These are phyloP conservation scores for Fusarium stilboides DNA, from an alignment of 2,329 filamentous ascomycete species.

Conservation along the genomic window DNA sequence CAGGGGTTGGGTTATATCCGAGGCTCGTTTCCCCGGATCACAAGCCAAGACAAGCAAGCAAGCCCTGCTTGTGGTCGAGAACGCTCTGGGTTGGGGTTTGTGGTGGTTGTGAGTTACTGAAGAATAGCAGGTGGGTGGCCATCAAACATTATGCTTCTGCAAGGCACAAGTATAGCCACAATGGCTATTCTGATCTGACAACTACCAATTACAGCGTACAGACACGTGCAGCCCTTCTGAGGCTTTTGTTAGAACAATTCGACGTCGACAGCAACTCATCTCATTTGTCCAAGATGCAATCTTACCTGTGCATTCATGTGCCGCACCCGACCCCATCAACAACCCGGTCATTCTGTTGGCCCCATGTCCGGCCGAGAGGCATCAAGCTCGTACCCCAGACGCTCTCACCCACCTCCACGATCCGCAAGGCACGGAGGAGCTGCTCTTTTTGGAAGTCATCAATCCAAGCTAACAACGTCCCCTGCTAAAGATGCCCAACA, in stretches of 20 bases:
- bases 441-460: slow-evolving; percentile 41
- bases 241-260: not conserved
- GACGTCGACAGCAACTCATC: not conserved
- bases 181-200: not conserved
- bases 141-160: slow-evolving; percentile 5
- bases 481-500: slow-evolving; percentile 18
- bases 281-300: not conserved
- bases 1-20: slow-evolving; percentile 36
- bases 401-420: slow-evolving; percentile 33
- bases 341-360: slow-evolving; percentile 3
- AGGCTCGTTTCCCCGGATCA: slow-evolving; percentile 38
- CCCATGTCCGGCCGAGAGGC: not conserved
- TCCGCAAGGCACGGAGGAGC: slow-evolving; percentile 29
- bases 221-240: slow-evolving; percentile 2
- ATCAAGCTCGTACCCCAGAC: slow-evolving; percentile 11
- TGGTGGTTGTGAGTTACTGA: not conserved
- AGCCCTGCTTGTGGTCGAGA: slow-evolving; percentile 1
- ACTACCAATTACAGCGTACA: not conserved
- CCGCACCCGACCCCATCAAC: not conserved
- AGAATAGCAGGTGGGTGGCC: not conserved
- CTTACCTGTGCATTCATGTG: not conserved
- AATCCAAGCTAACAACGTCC: slow-evolving; percentile 22
- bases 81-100: slow-evolving; percentile 4
- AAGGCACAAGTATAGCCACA: slow-evolving; percentile 30
- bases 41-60: slow-evolving; percentile 35